Percentiles rank a stretch among this genome's conserved stretches.
These are phyloP conservation scores for Adiantum capillusveneris DNA, from an alignment of 75 land plant species.

Conservation along the genomic window DNA sequence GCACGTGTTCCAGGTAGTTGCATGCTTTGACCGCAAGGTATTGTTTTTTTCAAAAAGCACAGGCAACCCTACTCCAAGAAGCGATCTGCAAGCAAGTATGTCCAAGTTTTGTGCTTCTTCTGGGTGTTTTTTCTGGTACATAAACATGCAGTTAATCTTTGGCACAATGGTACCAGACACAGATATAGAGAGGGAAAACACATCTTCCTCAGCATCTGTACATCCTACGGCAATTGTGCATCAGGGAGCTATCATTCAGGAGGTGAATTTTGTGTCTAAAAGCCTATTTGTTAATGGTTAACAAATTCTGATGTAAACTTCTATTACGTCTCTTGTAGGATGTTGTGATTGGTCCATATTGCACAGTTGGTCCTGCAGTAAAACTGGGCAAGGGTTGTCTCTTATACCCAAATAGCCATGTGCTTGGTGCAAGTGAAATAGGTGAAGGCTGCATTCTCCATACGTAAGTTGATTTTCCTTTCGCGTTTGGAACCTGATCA, in stretches of 20 bases:
- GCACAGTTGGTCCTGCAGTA: conserved; percentile 66
- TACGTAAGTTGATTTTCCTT: conserved; percentile 58
- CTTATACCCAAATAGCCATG: conserved; percentile 61
- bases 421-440: conserved; percentile 66
- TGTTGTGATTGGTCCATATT: conserved; percentile 78
- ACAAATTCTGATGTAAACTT: conserved; percentile 1
- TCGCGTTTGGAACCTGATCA: too few relatives aligned
- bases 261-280: conserved; percentile 29
- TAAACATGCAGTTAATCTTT: too few relatives aligned
- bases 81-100: too few relatives aligned
- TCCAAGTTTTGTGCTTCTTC: too few relatives aligned
- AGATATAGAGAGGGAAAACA: too few relatives aligned
- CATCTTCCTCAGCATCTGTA: conserved; percentile 17
- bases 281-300: neutral
- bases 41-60: too few relatives aligned
- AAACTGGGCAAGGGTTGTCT: conserved; percentile 64
- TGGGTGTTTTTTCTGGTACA: too few relatives aligned
- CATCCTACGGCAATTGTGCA: conserved; percentile 73
- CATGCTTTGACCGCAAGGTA: too few relatives aligned
- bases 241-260: conserved; percentile 59
- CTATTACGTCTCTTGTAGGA: conserved; percentile 53
- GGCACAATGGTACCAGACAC: too few relatives aligned
- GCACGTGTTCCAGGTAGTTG: too few relatives aligned
- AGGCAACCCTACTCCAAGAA: too few relatives aligned
- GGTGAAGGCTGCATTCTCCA: conserved; percentile 63